Conservation (phyloP, 768 basidiomycete species). For the Leccinum longicurvipes region DNA sequence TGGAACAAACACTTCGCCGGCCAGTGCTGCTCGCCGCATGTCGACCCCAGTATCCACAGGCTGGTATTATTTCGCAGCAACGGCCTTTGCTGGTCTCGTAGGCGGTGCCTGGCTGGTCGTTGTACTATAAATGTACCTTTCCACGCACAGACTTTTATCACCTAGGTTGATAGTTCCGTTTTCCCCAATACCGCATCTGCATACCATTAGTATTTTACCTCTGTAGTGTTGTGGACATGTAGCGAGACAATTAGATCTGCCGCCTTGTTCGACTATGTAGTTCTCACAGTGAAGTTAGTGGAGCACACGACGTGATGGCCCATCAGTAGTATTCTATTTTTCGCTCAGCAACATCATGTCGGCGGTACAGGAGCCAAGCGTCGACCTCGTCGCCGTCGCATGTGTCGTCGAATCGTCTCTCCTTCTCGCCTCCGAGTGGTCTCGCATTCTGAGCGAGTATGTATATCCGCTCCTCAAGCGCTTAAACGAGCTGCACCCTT, state of each 20-base stretch:
- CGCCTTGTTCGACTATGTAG: background rate
- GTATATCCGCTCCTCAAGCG: slow-evolving; percentile 51
- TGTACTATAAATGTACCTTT: slow-evolving; percentile 8
- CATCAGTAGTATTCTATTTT: background rate
- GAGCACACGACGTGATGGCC: background rate
- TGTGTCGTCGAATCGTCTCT: slow-evolving; percentile 63
- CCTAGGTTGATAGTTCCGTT: background rate
- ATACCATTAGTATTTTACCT: slow-evolving; percentile 15
- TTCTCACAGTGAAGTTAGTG: slow-evolving; percentile 5
- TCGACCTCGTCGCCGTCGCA: slow-evolving; percentile 45
- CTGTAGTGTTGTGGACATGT: slow-evolving; percentile 8
- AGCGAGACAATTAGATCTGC: slow-evolving; percentile 3
- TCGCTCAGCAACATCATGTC: slow-evolving; percentile 23
- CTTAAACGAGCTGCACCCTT: slow-evolving; percentile 41
- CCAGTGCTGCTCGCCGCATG: slow-evolving; percentile 24
- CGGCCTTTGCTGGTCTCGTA: slow-evolving; percentile 20
- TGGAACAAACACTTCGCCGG: slow-evolving; percentile 29
- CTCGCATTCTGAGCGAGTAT: slow-evolving; percentile 43
- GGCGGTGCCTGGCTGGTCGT: slow-evolving; percentile 34
- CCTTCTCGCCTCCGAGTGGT: slow-evolving; percentile 52
- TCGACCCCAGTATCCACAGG: slow-evolving; percentile 19
- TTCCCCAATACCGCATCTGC: slow-evolving; percentile 13
- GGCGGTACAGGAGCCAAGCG: slow-evolving; percentile 8
- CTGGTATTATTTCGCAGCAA: slow-evolving; percentile 29
- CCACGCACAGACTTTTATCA: slow-evolving; percentile 5